Percentiles rank a stretch among this genome's conserved stretches.
Evolutionary conservation across 805 yeast genomes (phyloP).

Genomic region (Lachancea thermotolerans): DNA sequence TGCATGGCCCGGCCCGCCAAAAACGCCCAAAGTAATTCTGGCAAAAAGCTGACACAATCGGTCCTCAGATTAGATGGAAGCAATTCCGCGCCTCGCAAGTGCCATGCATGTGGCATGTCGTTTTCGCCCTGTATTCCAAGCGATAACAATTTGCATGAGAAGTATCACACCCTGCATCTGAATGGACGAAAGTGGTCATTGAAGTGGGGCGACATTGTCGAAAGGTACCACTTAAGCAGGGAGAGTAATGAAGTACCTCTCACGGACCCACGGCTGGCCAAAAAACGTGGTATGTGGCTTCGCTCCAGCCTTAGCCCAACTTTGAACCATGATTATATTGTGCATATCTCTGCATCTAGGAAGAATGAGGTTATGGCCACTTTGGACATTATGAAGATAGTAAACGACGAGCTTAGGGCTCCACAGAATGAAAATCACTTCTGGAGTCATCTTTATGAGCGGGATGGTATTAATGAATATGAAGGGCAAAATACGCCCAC

Average conservation of each 20-base stretch:
- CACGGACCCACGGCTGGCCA: no score
- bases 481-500: slow-evolving; percentile 12
- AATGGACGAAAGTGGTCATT: slow-evolving; percentile 46
- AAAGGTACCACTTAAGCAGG: not conserved
- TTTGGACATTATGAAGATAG: slow-evolving; percentile 42
- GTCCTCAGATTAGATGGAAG: no score
- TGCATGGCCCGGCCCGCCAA: no score
- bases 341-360: not conserved
- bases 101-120: slow-evolving; percentile 27
- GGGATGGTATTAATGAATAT: not conserved
- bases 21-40: no score
- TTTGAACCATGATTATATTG: not conserved
- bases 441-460: slow-evolving; percentile 26
- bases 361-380: slow-evolving; percentile 31
- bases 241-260: not conserved
- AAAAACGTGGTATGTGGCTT: no score
- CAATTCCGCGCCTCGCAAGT: slow-evolving; percentile 9
- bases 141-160: slow-evolving; percentile 35
- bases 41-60: no score
- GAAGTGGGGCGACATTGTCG: slow-evolving; percentile 30
- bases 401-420: slow-evolving; percentile 56
- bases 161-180: slow-evolving; percentile 43
- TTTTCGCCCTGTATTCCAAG: slow-evolving; percentile 15
- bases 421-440: slow-evolving; percentile 40
- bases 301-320: no score